phyloP scores from a whole-genome alignment of 768 basidiomycete species.

The Suillus decipiens region DNA sequence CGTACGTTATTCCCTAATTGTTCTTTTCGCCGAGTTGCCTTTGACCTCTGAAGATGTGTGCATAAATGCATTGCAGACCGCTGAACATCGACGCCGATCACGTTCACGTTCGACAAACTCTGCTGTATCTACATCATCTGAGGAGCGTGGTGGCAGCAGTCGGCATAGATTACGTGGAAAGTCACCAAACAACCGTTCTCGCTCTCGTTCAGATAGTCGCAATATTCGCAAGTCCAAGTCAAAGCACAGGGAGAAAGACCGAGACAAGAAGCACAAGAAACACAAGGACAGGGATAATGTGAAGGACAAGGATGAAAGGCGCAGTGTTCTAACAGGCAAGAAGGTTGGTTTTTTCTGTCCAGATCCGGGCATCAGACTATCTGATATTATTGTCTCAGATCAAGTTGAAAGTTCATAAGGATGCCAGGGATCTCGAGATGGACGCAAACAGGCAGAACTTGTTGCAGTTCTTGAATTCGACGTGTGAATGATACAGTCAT shows the following conservation, averaged over 20 bases:
- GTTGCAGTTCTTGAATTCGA: slow-evolving; percentile 57
- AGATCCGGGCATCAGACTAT: background rate
- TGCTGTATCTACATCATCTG: slow-evolving; percentile 16
- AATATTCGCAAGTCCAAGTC: slow-evolving; percentile 27
- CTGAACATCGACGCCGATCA: slow-evolving; percentile 23
- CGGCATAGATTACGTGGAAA: slow-evolving; percentile 21
- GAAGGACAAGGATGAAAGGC: slow-evolving; percentile 46
- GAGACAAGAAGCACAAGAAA: slow-evolving; percentile 39
- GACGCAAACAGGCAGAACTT: slow-evolving; percentile 57
- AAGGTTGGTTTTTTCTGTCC: slow-evolving; percentile 41
- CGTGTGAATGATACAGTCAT: slow-evolving; percentile 31
- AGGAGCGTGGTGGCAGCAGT: slow-evolving; percentile 18
- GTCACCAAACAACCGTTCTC: slow-evolving; percentile 21
- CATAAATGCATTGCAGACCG: slow-evolving; percentile 24
- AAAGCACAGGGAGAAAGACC: slow-evolving; percentile 27
- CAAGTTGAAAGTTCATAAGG: slow-evolving; percentile 64
- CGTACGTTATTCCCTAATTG: slow-evolving; percentile 23
- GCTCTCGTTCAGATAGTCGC: slow-evolving; percentile 31
- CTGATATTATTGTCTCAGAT: slow-evolving; percentile 39
- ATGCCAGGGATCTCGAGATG: slow-evolving; percentile 54
- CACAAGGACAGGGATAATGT: slow-evolving; percentile 37
- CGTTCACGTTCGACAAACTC: slow-evolving; percentile 18
- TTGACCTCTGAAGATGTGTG: slow-evolving; percentile 30
- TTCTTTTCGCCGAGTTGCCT: slow-evolving; percentile 5
- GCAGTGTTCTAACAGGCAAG: slow-evolving; percentile 63